Conservation (phyloP, 306 rosid genomes). For the Hylodesmum podocarpum region DNA sequence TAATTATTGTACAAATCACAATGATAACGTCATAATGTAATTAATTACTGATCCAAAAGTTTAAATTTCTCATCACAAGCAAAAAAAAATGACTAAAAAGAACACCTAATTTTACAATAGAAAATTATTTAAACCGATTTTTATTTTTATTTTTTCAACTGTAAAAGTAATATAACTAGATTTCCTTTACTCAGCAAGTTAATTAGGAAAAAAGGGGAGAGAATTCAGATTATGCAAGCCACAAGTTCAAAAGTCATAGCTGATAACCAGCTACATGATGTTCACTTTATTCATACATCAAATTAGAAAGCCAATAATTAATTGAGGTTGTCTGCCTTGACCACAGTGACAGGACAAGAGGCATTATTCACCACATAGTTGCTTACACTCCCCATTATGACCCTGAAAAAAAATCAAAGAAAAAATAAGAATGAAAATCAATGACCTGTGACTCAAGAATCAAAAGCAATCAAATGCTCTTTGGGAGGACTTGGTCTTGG, state of each 20-base stretch:
- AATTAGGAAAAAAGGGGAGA: background rate
- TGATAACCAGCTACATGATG: background rate
- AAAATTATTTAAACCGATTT: too few relatives aligned
- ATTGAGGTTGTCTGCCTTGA: slow-evolving; percentile 40
- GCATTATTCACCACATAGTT: slow-evolving; percentile 73
- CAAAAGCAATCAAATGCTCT: background rate
- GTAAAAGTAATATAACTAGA: background rate
- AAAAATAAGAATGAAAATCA: background rate
- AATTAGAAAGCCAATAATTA: background rate
- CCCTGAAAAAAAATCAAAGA: slow-evolving; percentile 45
- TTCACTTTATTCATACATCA: background rate
- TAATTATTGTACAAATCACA: too few relatives aligned
- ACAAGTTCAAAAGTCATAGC: background rate
- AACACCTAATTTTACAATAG: too few relatives aligned
- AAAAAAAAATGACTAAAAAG: too few relatives aligned
- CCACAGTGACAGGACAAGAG: slow-evolving; percentile 74
- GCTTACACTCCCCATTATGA: slow-evolving; percentile 86
- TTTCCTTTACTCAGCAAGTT: background rate
- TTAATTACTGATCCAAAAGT: too few relatives aligned
- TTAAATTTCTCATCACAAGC: too few relatives aligned
- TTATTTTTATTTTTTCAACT: too few relatives aligned
- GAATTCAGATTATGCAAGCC: background rate
- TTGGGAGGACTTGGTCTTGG: background rate
- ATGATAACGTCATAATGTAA: too few relatives aligned
- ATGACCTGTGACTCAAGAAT: background rate